Conservation (phyloP, 305 asterid genomes). For the Fraxinus ornus region DNA sequence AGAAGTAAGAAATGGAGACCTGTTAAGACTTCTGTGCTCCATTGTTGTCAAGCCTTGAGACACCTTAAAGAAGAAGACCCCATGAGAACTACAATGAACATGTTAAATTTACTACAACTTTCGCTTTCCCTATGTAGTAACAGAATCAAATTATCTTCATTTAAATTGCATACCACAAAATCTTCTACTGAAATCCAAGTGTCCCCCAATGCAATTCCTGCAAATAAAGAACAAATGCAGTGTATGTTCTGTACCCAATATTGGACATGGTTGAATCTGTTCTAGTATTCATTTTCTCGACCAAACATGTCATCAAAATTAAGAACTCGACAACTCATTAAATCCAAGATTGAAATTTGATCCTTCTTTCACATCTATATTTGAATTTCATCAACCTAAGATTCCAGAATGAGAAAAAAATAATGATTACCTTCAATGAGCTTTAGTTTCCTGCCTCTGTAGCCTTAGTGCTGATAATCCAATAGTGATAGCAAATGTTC, state of each 20-base stretch:
- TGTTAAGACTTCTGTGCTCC: too few species aligned
- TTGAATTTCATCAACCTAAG: background rate
- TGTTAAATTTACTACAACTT: background rate
- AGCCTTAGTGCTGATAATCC: slow-evolving; percentile 73
- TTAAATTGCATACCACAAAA: slow-evolving; percentile 55
- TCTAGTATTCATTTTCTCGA: too few species aligned
- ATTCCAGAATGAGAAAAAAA: background rate
- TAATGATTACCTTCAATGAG: slow-evolving; percentile 63
- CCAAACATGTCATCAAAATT: background rate
- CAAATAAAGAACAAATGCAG: background rate
- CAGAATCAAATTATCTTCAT: background rate
- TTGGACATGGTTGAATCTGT: too few species aligned
- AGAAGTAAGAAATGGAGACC: too few species aligned
- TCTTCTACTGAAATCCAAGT: slow-evolving; percentile 95
- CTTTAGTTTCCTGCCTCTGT: slow-evolving; percentile 57
- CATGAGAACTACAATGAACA: background rate
- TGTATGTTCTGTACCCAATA: background rate
- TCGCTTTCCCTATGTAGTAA: background rate
- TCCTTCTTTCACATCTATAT: background rate
- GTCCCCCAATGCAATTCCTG: slow-evolving; percentile 86
- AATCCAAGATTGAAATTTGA: background rate
- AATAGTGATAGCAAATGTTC: slow-evolving; percentile 83
- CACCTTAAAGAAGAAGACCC: too few species aligned
- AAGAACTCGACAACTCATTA: background rate
- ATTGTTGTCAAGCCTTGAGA: too few species aligned